A percentile compares a stretch with the other conserved stretches of the same genome.
phyloP scores from a whole-genome alignment of 1,139 yeast species.

The Blastobotrys capitulatus region DNA sequence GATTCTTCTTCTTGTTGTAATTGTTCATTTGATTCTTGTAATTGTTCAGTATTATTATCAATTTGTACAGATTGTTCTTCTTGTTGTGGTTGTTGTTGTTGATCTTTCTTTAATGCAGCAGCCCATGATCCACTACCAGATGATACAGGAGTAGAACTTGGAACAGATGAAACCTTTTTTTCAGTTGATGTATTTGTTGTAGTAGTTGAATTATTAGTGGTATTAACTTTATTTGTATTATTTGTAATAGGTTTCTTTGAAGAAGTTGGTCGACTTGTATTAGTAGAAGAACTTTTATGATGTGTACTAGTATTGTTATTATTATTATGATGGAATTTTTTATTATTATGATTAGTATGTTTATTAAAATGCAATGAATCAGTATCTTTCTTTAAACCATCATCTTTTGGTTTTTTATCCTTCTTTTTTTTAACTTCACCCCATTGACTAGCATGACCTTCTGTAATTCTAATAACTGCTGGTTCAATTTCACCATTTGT shows the following conservation, averaged over 20 bases:
- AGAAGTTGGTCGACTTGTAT: no score
- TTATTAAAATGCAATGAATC: slow-evolving; percentile 21
- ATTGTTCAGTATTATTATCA: slow-evolving; percentile 20
- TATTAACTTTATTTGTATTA: neutral
- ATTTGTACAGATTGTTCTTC: slow-evolving; percentile 21
- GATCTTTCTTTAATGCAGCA: slow-evolving; percentile 10
- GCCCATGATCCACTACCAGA: slow-evolving; percentile 4
- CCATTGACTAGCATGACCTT: slow-evolving; percentile 57
- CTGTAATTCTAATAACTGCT: slow-evolving; percentile 82
- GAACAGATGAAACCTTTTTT: neutral
- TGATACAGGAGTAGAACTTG: neutral
- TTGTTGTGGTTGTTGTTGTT: slow-evolving; percentile 13
- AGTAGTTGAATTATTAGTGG: no score
- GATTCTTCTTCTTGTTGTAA: neutral
- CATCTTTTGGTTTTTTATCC: neutral
- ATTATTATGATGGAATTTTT: neutral
- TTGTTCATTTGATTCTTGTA: slow-evolving; percentile 10
- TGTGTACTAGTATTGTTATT: neutral
- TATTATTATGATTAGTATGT: slow-evolving; percentile 23
- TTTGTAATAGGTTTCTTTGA: neutral
- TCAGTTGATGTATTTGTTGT: neutral
- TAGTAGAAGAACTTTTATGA: neutral
- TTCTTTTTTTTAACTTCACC: slow-evolving; percentile 55
- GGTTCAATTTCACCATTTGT: slow-evolving; percentile 66
- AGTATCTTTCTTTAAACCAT: neutral